Conservation (phyloP, 78 protist species). For the Dictyostelium firmibasis region DNA sequence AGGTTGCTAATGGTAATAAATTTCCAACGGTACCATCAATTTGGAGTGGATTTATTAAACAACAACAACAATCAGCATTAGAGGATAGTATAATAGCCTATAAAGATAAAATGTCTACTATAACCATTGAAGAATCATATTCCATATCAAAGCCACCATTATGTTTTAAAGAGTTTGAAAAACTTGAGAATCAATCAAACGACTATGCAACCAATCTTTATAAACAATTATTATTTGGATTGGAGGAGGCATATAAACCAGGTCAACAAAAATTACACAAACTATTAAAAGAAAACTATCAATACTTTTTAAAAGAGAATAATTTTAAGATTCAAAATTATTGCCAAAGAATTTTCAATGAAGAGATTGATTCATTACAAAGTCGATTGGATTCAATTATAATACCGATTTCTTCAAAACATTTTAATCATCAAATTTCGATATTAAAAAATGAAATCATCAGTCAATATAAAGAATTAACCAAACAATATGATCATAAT, state of each 20-base stretch:
- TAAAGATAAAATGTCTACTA: slow-evolving; percentile 12
- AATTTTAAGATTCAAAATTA: background rate
- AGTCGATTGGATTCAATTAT: background rate
- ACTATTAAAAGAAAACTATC: background rate
- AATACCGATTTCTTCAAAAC: background rate
- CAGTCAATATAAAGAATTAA: background rate
- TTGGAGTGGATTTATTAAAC: slow-evolving; percentile 66
- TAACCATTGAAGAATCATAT: background rate
- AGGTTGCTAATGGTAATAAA: slow-evolving; percentile 48
- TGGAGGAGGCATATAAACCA: slow-evolving; percentile 52
- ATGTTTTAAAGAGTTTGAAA: background rate
- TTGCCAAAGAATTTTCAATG: background rate
- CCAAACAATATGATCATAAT: background rate
- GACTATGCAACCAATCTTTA: slow-evolving; percentile 1
- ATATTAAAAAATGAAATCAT: background rate
- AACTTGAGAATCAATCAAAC: background rate
- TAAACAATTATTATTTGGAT: slow-evolving; percentile 65
- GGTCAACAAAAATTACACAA: slow-evolving; percentile 7
- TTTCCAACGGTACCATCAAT: slow-evolving; percentile 70
- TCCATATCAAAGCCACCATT: slow-evolving; percentile 9
- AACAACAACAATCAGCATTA: slow-evolving; percentile 54
- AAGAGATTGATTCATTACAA: background rate
- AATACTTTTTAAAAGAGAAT: slow-evolving; percentile 26
- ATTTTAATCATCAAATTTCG: background rate
- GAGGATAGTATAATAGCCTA: background rate